Base-by-base conservation (phyloP, 805 yeast genomes). In the Peterozyma toletana region DNA sequence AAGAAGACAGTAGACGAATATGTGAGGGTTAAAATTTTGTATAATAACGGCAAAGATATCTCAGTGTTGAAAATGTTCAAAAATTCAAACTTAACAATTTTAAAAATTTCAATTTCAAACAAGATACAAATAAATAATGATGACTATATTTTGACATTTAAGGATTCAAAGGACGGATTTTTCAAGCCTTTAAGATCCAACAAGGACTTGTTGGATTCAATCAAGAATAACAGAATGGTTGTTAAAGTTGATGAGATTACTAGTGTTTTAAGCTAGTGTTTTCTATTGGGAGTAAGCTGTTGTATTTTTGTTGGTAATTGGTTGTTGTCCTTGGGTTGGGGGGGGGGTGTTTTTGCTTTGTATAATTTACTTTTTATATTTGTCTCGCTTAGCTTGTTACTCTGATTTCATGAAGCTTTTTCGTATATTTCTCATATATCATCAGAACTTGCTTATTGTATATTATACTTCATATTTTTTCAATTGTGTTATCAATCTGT, bases 171-270 rank as follows among this genome's bases (percentile, higher is more conserved):
- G 16, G 42, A 49, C 15, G 51, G 47, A 0, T 36, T 43, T 37
- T 54, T 48, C 42, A 48, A 45, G 17, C 48, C 50, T 27, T 45
- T 56, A 21, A 47, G 51, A 37, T 38, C 48, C 9, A 48, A 49
- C 35, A 43, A 31, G 11, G 56, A 53, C 31, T 44, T 53, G 39
- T 33, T 35, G 42, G 50, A 33, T 17, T 52, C 45, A 7, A 17
- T 44, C n/a, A 17, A 9, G 42, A 45, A 37, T 41, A 46, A 42
- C 11, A 52, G 50, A 38, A 34, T 51, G n/a, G 35, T 42, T 3
- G 35, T 53, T 18, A 51, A 44, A 33, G 50, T 52, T 11, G 29
- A 30, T 33, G 43, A 43, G 17, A 31, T 17, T 29, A n/a, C 35
- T 35, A 35, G 11, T 35, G 11, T 35, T 30, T 33, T 18, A 33